Conservation (phyloP, 257 asterid genomes). For the Scutellaria baicalensis region DNA sequence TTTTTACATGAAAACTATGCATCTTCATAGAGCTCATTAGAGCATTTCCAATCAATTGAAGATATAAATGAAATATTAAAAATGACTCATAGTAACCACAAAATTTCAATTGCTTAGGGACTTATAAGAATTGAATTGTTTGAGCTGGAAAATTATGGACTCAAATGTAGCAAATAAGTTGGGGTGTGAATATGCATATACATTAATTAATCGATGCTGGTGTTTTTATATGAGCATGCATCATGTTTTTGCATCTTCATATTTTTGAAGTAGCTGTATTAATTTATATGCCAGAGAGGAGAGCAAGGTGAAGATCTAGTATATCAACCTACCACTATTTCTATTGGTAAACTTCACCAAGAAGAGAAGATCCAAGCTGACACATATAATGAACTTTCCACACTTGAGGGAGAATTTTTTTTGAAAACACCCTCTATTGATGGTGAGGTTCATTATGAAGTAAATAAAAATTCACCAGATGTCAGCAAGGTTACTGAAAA, state of each 20-base stretch:
- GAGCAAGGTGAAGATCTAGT: conserved; percentile 16
- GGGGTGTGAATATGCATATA: too few species aligned
- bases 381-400: conserved; percentile 11
- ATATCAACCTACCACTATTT: conserved; percentile 16
- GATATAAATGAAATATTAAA: neutral
- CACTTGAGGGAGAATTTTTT: conserved; percentile 30
- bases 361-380: conserved; percentile 17
- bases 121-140: neutral
- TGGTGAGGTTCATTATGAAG: conserved; percentile 18
- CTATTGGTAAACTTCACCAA: conserved; percentile 6
- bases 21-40: neutral
- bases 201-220: neutral
- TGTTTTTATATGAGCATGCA: neutral
- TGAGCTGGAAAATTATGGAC: too few species aligned
- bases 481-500: conserved; percentile 15
- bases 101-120: neutral
- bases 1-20: neutral
- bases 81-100: neutral
- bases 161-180: neutral
- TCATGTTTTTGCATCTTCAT: neutral
- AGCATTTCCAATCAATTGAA: neutral
- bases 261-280: neutral
- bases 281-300: conserved; percentile 21
- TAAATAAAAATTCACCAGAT: neutral
- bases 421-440: conserved; percentile 19